Conservation (phyloP, 805 yeast genomes). For the Pichia manshurica region DNA sequence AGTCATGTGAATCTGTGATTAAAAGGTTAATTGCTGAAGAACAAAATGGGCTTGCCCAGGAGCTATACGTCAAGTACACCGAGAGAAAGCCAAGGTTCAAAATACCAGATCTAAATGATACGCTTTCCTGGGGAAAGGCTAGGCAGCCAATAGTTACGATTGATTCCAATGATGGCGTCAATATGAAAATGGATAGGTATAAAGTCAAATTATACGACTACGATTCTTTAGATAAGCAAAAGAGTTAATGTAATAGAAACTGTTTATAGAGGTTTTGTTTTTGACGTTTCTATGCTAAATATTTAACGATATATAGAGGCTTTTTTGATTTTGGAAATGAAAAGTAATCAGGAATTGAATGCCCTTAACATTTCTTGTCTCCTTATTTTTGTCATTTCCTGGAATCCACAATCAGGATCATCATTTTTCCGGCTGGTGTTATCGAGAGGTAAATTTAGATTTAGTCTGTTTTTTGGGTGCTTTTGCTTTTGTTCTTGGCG, state of each 20-base stretch:
- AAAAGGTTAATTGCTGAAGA: slow-evolving; percentile 9
- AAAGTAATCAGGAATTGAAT: background rate
- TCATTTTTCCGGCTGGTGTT: background rate
- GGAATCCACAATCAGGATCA: slow-evolving; percentile 6
- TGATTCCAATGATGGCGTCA: slow-evolving; percentile 12
- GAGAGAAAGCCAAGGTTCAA: slow-evolving; percentile 8
- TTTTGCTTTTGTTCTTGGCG: slow-evolving; percentile 6
- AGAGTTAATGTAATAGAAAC: background rate
- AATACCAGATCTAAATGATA: slow-evolving; percentile 2
- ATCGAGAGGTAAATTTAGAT: slow-evolving; percentile 7
- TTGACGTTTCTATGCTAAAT: too few species aligned
- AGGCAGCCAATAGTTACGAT: slow-evolving; percentile 2
- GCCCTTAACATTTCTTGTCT: slow-evolving; percentile 16
- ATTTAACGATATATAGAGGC: too few species aligned
- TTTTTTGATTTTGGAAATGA: too few species aligned
- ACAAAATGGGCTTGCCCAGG: slow-evolving; percentile 13
- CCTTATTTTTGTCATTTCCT: slow-evolving; percentile 13
- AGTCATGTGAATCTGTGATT: slow-evolving; percentile 9
- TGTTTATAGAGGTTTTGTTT: background rate
- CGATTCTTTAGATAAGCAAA: slow-evolving; percentile 11
- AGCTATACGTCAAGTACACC: slow-evolving; percentile 11
- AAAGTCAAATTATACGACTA: slow-evolving; percentile 20
- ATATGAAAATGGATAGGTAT: slow-evolving; percentile 15
- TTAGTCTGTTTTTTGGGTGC: slow-evolving; percentile 3
- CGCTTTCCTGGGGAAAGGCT: slow-evolving; percentile 4